Evolutionary conservation across 2,329 filamentous ascomycete species (phyloP).

Genomic region (Epichloe brachyelytri): DNA sequence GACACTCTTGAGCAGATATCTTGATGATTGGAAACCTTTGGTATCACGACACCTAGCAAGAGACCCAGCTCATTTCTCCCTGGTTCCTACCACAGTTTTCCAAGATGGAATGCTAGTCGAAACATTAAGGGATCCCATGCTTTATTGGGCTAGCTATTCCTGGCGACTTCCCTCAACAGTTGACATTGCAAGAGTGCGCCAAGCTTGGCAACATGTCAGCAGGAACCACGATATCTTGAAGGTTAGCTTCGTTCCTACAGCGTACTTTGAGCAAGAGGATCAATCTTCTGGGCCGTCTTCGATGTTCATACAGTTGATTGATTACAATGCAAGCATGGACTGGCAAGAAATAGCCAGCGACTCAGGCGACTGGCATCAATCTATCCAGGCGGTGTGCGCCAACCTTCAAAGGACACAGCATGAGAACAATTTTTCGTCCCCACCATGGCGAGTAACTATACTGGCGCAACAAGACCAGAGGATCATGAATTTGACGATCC

Average conservation of each 20-base stretch:
- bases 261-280: background rate
- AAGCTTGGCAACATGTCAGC: background rate
- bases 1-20: background rate
- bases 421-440: conserved; percentile 1
- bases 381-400: background rate
- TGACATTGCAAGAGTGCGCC: background rate
- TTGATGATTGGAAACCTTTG: background rate
- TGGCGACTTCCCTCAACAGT: background rate
- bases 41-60: background rate
- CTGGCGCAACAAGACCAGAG: conserved; percentile 10
- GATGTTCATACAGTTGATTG: background rate
- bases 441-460: conserved; percentile 24
- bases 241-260: background rate
- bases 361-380: background rate
- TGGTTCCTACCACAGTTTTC: background rate
- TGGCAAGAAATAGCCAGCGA: background rate
- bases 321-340: background rate
- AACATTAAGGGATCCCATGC: background rate
- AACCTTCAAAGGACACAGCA: background rate
- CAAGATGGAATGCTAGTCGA: background rate
- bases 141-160: background rate
- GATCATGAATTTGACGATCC: conserved; percentile 28
- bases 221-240: background rate
- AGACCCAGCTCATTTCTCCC: background rate
- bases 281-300: background rate